Base-by-base conservation (phyloP, 106 monocot genomes). In the Allium sativum region DNA sequence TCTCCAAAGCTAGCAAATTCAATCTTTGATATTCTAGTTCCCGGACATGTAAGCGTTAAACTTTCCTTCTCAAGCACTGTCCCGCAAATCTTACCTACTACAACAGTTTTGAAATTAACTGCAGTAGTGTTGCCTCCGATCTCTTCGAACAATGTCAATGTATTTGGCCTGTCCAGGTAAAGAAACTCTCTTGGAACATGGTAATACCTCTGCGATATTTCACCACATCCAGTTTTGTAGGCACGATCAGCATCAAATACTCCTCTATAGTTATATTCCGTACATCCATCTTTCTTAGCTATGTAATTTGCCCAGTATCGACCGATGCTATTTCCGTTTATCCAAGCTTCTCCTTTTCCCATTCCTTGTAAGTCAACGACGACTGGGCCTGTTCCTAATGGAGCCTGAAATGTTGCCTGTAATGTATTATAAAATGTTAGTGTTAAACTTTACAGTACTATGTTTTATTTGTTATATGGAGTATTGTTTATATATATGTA, bases 331-430 rank as follows among this genome's bases (percentile, higher is more conserved):
- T 84, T 46, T 40, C 80, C 80, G 48, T 84, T 84, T 9, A 84
- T 66, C 80, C 80, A 84, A 0, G 77, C 80, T 1, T 46, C 41
- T 42, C 84, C 84, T 57, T 80, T 84, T 0, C 73, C 70, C 65
- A 84, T 56, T n/a, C 77, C 80, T 0, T 56, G 42, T 43, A 77
- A 50, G 71, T 84, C 77, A 0, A 84, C 54, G 0, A 74, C 80
- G 15, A 84, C 80, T 0, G 80, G 66, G 1, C 80, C 77, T 10
- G 61, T 7, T 12, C 84, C 76, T 0, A 63, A 41, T 0, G 91
- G 91, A 63, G 79, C 64, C 56, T 76, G 15, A 66, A 92, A 87
- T 7, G 72, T 86, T 9, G 81, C 59, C 86, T 90, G 64, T 12
- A 21, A 43, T 15, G 19, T 22, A 21, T n/a, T 18, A 14, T 12